Percentiles rank a stretch among this genome's conserved stretches.
Evolutionary conservation across 2,329 filamentous ascomycete genomes (phyloP).

Genomic region (Delphinella strobiligena): DNA sequence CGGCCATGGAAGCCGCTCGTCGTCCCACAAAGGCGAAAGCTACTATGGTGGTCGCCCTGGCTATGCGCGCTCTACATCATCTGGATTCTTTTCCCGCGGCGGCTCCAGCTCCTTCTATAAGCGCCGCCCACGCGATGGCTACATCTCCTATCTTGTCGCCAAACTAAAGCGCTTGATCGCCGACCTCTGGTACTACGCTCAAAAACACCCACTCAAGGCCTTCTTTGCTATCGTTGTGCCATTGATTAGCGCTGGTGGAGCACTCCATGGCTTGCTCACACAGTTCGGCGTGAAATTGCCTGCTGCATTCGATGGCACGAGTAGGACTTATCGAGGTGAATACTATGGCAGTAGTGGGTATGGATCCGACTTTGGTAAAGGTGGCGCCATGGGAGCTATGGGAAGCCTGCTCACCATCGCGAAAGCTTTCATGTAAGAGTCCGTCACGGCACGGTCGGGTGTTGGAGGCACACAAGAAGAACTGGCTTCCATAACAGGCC

Average conservation of each 20-base stretch:
- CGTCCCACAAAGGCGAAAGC: background rate
- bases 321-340: constrained; percentile 16
- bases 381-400: constrained; percentile 32
- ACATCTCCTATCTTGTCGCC: constrained; percentile 60
- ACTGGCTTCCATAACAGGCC: no score
- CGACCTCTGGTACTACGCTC: constrained; percentile 70
- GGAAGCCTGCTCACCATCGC: constrained; percentile 38
- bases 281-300: constrained; percentile 63
- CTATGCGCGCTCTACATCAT: constrained; percentile 6
- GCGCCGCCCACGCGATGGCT: constrained; percentile 63
- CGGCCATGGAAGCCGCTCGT: constrained; percentile 2
- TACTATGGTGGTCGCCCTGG: background rate
- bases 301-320: constrained; percentile 18
- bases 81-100: constrained; percentile 9
- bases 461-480: background rate
- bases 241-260: constrained; percentile 64
- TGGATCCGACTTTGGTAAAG: constrained; percentile 18
- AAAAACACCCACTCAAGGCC: constrained; percentile 74
- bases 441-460: background rate
- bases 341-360: constrained; percentile 31
- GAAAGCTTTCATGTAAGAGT: constrained; percentile 38
- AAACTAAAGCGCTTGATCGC: constrained; percentile 69
- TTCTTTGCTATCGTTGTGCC: constrained; percentile 84
- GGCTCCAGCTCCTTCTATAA: constrained; percentile 61
- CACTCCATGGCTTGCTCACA: constrained; percentile 62